Evolutionary conservation across 2,329 filamentous ascomycete species (phyloP).

Genomic region (Colletotrichum abscissum): DNA sequence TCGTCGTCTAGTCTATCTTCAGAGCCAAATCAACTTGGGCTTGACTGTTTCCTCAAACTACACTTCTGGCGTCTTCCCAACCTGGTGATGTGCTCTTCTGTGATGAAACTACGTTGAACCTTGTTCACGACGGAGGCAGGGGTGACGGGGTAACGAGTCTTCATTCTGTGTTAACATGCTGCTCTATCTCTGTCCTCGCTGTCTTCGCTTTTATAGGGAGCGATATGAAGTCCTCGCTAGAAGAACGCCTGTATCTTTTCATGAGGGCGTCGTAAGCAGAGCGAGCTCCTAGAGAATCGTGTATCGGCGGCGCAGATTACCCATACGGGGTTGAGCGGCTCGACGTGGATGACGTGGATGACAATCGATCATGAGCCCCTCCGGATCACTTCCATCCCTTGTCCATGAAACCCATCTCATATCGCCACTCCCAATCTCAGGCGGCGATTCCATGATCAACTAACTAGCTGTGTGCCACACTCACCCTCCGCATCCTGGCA

Average conservation of each 20-base stretch:
- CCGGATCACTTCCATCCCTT: not conserved
- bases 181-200: not conserved
- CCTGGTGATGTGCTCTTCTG: not conserved
- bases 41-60: conserved; percentile 5
- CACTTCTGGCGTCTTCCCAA: not conserved
- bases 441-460: conserved; percentile 10
- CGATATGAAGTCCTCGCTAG: too few species aligned
- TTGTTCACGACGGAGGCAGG: too few species aligned
- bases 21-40: conserved; percentile 29
- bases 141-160: not conserved
- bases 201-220: not conserved
- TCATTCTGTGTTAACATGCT: not conserved
- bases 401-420: not conserved
- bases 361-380: too few species aligned
- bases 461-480: not conserved
- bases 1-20: conserved; percentile 6
- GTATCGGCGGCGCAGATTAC: too few species aligned
- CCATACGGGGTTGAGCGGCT: too few species aligned
- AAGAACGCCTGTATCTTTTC: too few species aligned
- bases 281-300: too few species aligned
- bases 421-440: not conserved
- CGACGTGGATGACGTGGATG: too few species aligned
- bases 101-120: too few species aligned
- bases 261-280: too few species aligned
- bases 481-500: conserved; percentile 57